phyloP scores from a whole-genome alignment of 306 rosid species.

The Sicyos baderoa region DNA sequence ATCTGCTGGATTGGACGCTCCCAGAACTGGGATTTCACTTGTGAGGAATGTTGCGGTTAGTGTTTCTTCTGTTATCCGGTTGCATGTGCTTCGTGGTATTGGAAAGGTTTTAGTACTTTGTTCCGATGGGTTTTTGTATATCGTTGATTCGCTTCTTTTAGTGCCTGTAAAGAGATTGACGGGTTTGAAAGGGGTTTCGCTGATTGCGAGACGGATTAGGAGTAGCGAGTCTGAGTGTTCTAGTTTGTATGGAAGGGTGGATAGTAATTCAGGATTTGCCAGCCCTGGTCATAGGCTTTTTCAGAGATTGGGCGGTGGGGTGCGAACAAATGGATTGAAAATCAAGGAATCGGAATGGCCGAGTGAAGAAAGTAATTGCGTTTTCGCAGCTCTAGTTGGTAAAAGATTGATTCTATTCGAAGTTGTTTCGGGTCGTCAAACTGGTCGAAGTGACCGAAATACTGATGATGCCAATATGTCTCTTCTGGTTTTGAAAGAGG shows the following conservation, averaged over 20 bases:
- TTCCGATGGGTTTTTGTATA: conserved; percentile 56
- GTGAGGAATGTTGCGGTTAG: conserved; percentile 40
- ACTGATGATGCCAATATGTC: conserved; percentile 33
- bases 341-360: conserved; percentile 44
- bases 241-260: conserved; percentile 26
- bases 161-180: conserved; percentile 47
- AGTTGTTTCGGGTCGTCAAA: conserved; percentile 44
- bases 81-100: conserved; percentile 44
- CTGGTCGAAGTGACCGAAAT: conserved; percentile 44
- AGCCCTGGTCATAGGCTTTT: conserved; percentile 53
- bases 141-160: conserved; percentile 46
- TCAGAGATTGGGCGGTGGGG: conserved; percentile 62
- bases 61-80: conserved; percentile 39
- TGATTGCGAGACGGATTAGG: conserved; percentile 44
- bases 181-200: conserved; percentile 50
- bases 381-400: conserved; percentile 52
- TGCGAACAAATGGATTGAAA: conserved; percentile 56
- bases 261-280: conserved; percentile 24
- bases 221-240: conserved; percentile 45
- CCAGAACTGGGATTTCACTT: conserved; percentile 33
- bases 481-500: conserved; percentile 60
- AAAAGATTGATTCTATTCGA: conserved; percentile 60
- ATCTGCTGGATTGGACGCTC: conserved; percentile 14
- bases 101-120: conserved; percentile 48
- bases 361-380: conserved; percentile 41